These are phyloP conservation scores for Amanita polypyramis DNA, from an alignment of 768 basidiomycete species.

Conservation along the genomic window DNA sequence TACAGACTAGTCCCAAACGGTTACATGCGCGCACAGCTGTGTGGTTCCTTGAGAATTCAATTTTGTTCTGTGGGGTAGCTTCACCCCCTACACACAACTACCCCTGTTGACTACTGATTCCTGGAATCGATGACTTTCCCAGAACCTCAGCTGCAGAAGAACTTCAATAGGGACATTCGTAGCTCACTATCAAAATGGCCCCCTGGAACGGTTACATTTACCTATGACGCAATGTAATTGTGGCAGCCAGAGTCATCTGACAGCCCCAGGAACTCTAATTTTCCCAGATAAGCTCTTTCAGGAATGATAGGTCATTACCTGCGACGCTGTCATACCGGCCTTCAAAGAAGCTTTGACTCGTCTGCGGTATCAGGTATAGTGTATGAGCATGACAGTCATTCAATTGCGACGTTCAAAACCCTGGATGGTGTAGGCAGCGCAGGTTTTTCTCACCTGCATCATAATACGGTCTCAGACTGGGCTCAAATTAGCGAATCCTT, in stretches of 20 bases:
- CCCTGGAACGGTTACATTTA: too few relatives aligned
- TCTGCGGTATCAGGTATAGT: not conserved
- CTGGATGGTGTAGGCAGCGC: not conserved
- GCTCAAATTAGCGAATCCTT: not conserved
- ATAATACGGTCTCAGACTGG: not conserved
- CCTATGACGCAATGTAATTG: not conserved
- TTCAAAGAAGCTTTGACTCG: not conserved
- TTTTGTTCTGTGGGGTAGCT: too few relatives aligned
- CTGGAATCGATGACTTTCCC: too few relatives aligned
- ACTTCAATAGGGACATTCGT: too few relatives aligned
- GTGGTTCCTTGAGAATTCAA: not conserved
- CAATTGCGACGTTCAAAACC: not conserved
- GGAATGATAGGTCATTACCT: not conserved
- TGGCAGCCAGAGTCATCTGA: not conserved
- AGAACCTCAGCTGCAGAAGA: too few relatives aligned
- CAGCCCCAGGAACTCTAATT: not conserved
- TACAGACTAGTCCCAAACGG: not conserved
- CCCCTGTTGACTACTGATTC: too few relatives aligned
- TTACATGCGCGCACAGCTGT: not conserved
- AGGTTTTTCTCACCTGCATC: not conserved
- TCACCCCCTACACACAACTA: too few relatives aligned
- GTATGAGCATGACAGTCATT: not conserved
- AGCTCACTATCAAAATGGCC: too few relatives aligned
- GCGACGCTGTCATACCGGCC: not conserved
- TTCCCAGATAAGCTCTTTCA: not conserved